Evolutionary conservation across 2,329 filamentous ascomycete genomes (phyloP).

Genomic region (Aspergillus jensenii): DNA sequence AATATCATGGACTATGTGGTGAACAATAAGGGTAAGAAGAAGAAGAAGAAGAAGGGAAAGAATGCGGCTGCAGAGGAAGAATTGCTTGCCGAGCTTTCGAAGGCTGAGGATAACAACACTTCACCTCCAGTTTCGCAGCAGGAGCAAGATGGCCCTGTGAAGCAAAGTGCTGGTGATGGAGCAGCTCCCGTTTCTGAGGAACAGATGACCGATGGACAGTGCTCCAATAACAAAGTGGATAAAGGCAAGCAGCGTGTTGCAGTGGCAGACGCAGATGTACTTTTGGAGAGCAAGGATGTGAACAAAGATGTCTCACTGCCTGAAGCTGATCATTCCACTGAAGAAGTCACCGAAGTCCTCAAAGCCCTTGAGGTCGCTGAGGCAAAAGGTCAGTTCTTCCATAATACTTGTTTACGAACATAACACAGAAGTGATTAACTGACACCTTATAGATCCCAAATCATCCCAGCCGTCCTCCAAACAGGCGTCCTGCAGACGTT

Average conservation of each 20-base stretch:
- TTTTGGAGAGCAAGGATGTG: neutral
- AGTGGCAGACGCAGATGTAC: neutral
- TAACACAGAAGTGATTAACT: neutral
- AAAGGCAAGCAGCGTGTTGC: neutral
- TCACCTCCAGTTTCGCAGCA: neutral
- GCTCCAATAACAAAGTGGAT: neutral
- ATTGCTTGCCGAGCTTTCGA: neutral
- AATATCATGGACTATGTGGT: constrained; percentile 8
- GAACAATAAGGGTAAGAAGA: constrained; percentile 9
- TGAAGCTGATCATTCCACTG: neutral
- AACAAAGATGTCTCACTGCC: neutral
- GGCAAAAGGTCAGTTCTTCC: neutral
- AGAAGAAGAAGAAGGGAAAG: constrained; percentile 8
- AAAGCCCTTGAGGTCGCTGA: neutral
- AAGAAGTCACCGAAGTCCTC: neutral
- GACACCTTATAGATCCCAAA: neutral
- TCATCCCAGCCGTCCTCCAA: neutral
- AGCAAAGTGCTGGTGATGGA: neutral
- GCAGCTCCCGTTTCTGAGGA: neutral
- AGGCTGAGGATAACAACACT: neutral
- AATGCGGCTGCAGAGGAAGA: neutral
- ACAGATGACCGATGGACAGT: neutral
- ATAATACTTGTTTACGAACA: neutral
- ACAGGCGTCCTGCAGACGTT: neutral
- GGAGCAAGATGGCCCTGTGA: neutral